A percentile compares a stretch with the other conserved stretches of the same genome.
phyloP scores from a whole-genome alignment of 2,329 filamentous ascomycete species.

The Ophiostoma sp. region DNA sequence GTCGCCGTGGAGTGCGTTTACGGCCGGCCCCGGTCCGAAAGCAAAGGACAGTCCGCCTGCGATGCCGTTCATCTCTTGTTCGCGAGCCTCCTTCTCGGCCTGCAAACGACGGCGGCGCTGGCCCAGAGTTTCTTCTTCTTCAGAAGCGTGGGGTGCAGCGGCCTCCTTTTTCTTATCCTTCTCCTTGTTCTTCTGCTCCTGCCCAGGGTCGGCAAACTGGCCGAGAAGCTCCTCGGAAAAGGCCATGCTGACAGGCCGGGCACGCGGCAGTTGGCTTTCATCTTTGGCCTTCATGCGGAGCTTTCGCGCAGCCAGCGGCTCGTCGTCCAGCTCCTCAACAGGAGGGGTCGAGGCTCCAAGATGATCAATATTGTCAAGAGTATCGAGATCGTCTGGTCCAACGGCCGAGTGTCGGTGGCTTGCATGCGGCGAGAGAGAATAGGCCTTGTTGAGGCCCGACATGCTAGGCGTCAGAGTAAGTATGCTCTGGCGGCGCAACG shows the following conservation, averaged over 20 bases:
- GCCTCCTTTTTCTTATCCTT: conserved; percentile 27
- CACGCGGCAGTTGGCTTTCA: conserved; percentile 45
- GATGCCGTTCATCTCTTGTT: conserved; percentile 44
- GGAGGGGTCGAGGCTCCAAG: conserved; percentile 32
- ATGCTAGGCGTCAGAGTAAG: conserved; percentile 38
- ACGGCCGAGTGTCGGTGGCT: neutral
- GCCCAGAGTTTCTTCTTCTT: conserved; percentile 71
- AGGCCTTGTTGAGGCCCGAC: conserved; percentile 12
- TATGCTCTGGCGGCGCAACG: conserved; percentile 42
- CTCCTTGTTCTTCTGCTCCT: conserved; percentile 33
- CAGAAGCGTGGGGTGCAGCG: conserved; percentile 28
- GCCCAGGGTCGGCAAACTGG: conserved; percentile 53
- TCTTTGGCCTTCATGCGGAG: conserved; percentile 59
- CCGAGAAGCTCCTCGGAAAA: conserved; percentile 66
- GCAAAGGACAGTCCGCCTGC: conserved; percentile 29
- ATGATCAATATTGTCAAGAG: conserved; percentile 24
- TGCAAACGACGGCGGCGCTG: conserved; percentile 71
- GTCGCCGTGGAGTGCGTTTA: conserved; percentile 29
- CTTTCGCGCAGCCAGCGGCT: conserved; percentile 63
- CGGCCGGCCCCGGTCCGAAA: conserved; percentile 27
- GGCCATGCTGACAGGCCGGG: conserved; percentile 56
- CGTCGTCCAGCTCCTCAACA: conserved; percentile 53
- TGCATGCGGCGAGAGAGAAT: conserved; percentile 25
- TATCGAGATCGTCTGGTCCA: neutral
- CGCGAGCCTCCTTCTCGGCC: conserved; percentile 60